phyloP scores from a whole-genome alignment of 176 grass and related monocot genomes.

The Phyllostachys edulis region DNA sequence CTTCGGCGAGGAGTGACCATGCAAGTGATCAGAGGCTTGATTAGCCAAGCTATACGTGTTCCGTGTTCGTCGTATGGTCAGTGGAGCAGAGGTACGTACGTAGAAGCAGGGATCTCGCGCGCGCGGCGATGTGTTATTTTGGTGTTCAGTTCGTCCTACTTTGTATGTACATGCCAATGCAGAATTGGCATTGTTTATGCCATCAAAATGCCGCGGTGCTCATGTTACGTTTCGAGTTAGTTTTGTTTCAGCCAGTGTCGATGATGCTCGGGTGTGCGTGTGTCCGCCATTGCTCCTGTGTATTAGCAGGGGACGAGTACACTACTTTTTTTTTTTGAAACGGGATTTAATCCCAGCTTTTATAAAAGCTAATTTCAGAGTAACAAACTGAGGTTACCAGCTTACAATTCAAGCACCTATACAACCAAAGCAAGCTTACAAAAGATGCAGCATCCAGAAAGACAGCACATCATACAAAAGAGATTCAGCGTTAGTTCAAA shows the following conservation, averaged over 20 bases:
- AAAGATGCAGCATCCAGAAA: too few relatives aligned
- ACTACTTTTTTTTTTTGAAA: too few relatives aligned
- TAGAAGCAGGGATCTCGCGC: not conserved
- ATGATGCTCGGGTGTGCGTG: not conserved
- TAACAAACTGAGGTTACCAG: too few relatives aligned
- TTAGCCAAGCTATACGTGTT: not conserved
- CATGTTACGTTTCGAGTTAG: not conserved
- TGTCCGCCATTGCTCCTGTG: not conserved
- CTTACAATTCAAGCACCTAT: too few relatives aligned
- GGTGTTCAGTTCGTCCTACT: not conserved
- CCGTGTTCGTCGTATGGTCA: not conserved
- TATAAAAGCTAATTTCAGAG: too few relatives aligned
- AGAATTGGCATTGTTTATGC: slow-evolving; percentile 19
- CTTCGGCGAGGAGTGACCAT: slow-evolving; percentile 46
- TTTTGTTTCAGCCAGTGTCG: not conserved
- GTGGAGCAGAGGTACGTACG: not conserved
- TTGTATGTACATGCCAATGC: slow-evolving; percentile 27
- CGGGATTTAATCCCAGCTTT: too few relatives aligned
- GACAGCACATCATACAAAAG: too few relatives aligned
- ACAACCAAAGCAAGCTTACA: too few relatives aligned
- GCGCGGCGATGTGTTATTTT: not conserved
- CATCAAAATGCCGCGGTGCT: not conserved
- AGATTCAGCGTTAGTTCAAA: too few relatives aligned
- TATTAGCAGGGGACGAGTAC: not conserved
- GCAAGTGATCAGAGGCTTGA: not conserved